phyloP scores from a whole-genome alignment of 2,329 filamentous ascomycete genomes.

The Lachnum nothofagi region DNA sequence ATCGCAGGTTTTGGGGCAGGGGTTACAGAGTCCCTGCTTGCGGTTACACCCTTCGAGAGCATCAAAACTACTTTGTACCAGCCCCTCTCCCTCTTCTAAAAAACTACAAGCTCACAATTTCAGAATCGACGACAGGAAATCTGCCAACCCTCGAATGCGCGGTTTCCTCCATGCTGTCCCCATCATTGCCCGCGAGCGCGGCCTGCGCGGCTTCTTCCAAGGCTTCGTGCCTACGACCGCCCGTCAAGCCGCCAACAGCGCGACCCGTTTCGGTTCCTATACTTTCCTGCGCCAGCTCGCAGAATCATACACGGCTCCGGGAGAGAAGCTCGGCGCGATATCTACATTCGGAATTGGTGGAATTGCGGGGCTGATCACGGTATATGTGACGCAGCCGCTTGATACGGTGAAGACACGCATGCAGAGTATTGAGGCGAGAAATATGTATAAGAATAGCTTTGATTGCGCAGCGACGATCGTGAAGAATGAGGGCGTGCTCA shows the following conservation, averaged over 20 bases:
- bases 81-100: not conserved
- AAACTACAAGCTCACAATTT: constrained; percentile 1
- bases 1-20: constrained; percentile 92
- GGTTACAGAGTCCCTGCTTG: constrained; percentile 85
- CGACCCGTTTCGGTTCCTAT: constrained; percentile 85
- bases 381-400: constrained; percentile 69
- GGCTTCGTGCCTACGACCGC: constrained; percentile 94
- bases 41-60: constrained; percentile 93
- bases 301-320: constrained; percentile 84
- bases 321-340: constrained; percentile 84
- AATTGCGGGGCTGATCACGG: constrained; percentile 83
- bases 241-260: constrained; percentile 89
- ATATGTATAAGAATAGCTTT: constrained; percentile 80
- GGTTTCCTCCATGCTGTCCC: constrained; percentile 88
- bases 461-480: constrained; percentile 78
- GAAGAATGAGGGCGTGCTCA: constrained; percentile 80
- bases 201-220: constrained; percentile 89
- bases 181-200: constrained; percentile 82
- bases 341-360: constrained; percentile 90
- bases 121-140: constrained; percentile 92
- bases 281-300: constrained; percentile 86
- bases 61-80: constrained; percentile 88
- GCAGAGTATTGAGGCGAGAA: constrained; percentile 86
- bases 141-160: constrained; percentile 74
- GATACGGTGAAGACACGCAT: constrained; percentile 97